These are phyloP conservation scores for Cladophialophora psammophila DNA, from an alignment of 2,329 filamentous ascomycete genomes.

Conservation along the genomic window DNA sequence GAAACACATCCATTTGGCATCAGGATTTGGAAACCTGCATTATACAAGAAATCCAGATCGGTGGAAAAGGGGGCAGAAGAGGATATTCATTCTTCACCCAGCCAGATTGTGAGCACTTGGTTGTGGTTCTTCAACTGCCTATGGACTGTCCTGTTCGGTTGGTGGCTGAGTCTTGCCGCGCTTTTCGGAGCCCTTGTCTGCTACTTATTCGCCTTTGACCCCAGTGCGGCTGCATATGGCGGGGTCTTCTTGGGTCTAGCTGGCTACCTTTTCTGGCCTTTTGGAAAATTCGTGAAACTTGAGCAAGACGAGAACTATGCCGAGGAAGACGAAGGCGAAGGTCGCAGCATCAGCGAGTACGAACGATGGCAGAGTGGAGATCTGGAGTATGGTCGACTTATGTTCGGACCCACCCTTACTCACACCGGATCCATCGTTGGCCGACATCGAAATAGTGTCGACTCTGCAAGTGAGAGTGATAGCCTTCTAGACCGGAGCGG, in stretches of 20 bases:
- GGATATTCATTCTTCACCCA: conserved; percentile 94
- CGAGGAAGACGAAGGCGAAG: conserved; percentile 94
- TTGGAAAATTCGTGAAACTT: conserved; percentile 93
- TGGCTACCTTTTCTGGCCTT: conserved; percentile 90
- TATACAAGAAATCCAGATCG: conserved; percentile 97
- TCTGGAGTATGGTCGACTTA: conserved; percentile 90
- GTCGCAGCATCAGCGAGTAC: conserved; percentile 96
- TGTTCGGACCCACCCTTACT: conserved; percentile 83
- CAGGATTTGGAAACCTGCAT: conserved; percentile 95
- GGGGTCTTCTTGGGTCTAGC: conserved; percentile 83
- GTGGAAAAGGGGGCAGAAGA: conserved; percentile 96
- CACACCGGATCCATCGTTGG: conserved; percentile 76
- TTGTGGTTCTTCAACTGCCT: conserved; percentile 85
- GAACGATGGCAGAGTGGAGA: conserved; percentile 99
- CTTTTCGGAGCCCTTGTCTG: conserved; percentile 78
- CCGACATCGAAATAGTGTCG: conserved; percentile 84
- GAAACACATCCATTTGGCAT: conserved; percentile 99
- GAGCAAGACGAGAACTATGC: conserved; percentile 93
- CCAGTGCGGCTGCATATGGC: conserved; percentile 85
- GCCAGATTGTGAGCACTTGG: conserved; percentile 83
- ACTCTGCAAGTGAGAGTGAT: conserved; percentile 87
- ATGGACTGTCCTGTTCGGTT: conserved; percentile 92
- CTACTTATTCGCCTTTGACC: conserved; percentile 77
- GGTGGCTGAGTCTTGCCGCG: conserved; percentile 88
- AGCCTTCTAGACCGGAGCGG: conserved; percentile 78